phyloP scores from a whole-genome alignment of 495 filamentous ascomycete species.

The Lichenothelia convexa region DNA sequence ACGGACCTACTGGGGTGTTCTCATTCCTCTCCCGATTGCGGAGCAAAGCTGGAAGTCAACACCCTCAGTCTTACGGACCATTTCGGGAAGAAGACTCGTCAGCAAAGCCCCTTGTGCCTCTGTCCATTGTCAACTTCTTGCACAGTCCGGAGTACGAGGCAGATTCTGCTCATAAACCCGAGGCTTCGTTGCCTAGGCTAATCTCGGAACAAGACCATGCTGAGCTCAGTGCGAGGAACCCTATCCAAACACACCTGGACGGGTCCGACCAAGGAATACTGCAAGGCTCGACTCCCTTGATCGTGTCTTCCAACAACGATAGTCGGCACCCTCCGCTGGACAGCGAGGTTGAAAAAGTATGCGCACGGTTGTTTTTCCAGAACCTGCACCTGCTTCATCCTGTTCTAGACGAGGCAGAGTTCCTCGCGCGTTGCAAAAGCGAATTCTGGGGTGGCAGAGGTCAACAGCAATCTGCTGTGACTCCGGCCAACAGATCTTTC shows the following conservation, averaged over 20 bases:
- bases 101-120: background rate
- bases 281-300: background rate
- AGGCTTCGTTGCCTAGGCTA: background rate
- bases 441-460: background rate
- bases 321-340: background rate
- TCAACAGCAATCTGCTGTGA: background rate
- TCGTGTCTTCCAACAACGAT: background rate
- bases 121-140: background rate
- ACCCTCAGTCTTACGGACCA: background rate
- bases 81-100: background rate
- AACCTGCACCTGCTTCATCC: background rate
- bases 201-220: background rate
- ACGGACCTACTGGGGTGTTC: background rate
- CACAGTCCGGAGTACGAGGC: background rate
- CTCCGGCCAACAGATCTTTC: background rate
- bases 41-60: background rate
- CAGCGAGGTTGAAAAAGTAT: background rate
- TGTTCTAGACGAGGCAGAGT: background rate
- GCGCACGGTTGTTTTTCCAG: background rate
- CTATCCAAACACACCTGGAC: background rate
- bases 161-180: background rate
- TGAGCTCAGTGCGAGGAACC: background rate
- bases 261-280: background rate
- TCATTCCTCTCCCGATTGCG: background rate
- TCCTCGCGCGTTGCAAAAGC: background rate